Percentiles rank a stretch among this genome's conserved stretches.
Conservation (phyloP, 2,329 filamentous ascomycete genomes). For the Fonsecaea pugnacius region DNA sequence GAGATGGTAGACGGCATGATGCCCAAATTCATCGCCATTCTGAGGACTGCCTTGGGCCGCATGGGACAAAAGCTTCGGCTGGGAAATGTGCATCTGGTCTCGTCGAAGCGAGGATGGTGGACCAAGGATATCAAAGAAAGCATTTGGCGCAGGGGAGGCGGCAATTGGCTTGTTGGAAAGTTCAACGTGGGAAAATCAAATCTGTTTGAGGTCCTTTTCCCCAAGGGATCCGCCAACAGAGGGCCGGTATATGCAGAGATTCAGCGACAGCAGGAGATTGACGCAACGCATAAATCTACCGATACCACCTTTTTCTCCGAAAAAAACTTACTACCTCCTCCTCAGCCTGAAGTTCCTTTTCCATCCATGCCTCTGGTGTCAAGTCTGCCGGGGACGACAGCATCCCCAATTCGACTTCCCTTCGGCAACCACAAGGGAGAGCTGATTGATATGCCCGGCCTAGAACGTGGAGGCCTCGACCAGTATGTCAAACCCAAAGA, state of each 20-base stretch:
- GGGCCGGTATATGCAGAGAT: constrained; percentile 41
- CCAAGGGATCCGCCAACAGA: constrained; percentile 68
- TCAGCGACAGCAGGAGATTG: constrained; percentile 40
- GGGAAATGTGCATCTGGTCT: constrained; percentile 85
- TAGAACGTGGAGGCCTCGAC: constrained; percentile 75
- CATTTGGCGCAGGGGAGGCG: constrained; percentile 81
- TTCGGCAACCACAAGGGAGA: constrained; percentile 84
- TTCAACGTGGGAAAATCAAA: constrained; percentile 97
- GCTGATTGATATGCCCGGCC: constrained; percentile 86
- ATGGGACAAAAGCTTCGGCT: constrained; percentile 73
- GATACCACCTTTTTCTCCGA: constrained; percentile 37
- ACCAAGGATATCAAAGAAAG: constrained; percentile 83
- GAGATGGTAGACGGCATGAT: constrained; percentile 82
- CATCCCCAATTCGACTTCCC: constrained; percentile 88
- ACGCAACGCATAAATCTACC: constrained; percentile 25
- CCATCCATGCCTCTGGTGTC: constrained; percentile 87
- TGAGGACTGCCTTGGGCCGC: constrained; percentile 75
- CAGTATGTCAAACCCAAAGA: constrained; percentile 70
- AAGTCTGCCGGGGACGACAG: constrained; percentile 86
- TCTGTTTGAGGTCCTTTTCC: constrained; percentile 84
- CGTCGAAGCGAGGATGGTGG: constrained; percentile 87
- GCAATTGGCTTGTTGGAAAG: constrained; percentile 96
- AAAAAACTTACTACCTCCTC: constrained; percentile 72
- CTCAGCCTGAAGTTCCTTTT: constrained; percentile 72
- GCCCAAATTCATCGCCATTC: constrained; percentile 77